Percentiles rank a stretch among this genome's conserved stretches.
These are phyloP conservation scores for Penicillium brasilianum DNA, from an alignment of 2,329 filamentous ascomycete species.

Conservation along the genomic window DNA sequence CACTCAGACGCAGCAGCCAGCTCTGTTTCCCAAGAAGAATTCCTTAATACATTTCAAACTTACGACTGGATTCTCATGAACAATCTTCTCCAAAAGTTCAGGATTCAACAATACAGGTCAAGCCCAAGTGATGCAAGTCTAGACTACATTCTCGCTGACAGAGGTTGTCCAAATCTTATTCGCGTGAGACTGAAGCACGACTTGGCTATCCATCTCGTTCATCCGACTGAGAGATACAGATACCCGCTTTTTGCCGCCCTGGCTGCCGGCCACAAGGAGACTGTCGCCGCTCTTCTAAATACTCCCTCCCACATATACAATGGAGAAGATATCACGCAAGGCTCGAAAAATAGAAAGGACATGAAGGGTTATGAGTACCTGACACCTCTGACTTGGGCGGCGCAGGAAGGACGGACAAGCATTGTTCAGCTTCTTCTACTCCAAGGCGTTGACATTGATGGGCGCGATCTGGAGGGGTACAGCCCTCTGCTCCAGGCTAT, in stretches of 20 bases:
- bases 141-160: constrained; percentile 26
- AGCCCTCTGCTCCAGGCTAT: background rate
- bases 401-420: background rate
- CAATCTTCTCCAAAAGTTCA: constrained; percentile 42
- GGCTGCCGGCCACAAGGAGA: constrained; percentile 1
- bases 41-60: constrained; percentile 35
- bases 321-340: background rate
- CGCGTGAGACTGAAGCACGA: constrained; percentile 2
- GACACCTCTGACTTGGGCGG: background rate
- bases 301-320: constrained; percentile 19
- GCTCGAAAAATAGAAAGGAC: background rate
- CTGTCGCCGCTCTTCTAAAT: constrained; percentile 6
- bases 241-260: constrained; percentile 29
- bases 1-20: constrained; percentile 34
- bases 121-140: background rate
- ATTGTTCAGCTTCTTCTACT: background rate
- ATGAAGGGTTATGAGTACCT: background rate
- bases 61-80: constrained; percentile 37
- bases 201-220: constrained; percentile 5
- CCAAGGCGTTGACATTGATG: background rate
- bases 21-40: constrained; percentile 25
- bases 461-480: too few relatives aligned
- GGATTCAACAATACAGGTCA: constrained; percentile 34
- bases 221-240: constrained; percentile 12
- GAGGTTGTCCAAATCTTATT: constrained; percentile 20